Evolutionary conservation across 495 filamentous ascomycete species (phyloP), one percentile per base, ranked within the genome.

Genomic region (Penicillium psychrofluorescens): DNA sequence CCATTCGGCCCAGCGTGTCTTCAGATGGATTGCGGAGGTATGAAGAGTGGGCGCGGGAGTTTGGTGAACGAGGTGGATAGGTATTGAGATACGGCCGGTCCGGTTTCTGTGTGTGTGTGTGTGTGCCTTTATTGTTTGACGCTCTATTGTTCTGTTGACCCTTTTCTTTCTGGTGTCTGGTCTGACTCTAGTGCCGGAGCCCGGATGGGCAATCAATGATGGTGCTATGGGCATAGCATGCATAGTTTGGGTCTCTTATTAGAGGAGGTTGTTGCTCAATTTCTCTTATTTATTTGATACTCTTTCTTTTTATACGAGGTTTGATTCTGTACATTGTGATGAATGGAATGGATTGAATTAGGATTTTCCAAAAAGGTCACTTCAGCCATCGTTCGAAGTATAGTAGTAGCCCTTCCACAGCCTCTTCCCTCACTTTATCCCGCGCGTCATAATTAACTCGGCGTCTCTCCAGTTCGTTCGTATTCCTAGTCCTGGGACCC

Each of bases 21-120:
- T 78, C 79, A 48, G 75, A 88, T 40, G 88, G 94, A 2, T 63
- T 99, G 9, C 80, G 84, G 55, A 72, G 83, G 58, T 97, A 90
- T 61, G 92, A 97, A 62, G 85, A 95, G 38, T 99, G 92, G 92
- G 90, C 94, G 8, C 82, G 57, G 61, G 82, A 90, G 58, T 98
- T 90, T 71, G 92, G 92, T 29, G 92, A 98, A 62, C 69, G 92
- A 34, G 92, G 90, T 34, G 89, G 88, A 7, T 90, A 62, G 38
- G 34, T 22, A 22, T 50, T 39, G 37, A 11, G 11, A 8, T 35
- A 8, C 36, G 40, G 27, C 30, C 13, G 13, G 27, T 45, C 29
- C 28, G 13, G 15, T 33, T 22, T 31, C 6, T 37, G n/a, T 45
- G 11, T 12, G 15, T 45, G 12, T 42, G 9, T 46, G 3, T 16